Conservation (phyloP, 1,139 yeast genomes). For the Magnusiomyces tetraspermus region DNA sequence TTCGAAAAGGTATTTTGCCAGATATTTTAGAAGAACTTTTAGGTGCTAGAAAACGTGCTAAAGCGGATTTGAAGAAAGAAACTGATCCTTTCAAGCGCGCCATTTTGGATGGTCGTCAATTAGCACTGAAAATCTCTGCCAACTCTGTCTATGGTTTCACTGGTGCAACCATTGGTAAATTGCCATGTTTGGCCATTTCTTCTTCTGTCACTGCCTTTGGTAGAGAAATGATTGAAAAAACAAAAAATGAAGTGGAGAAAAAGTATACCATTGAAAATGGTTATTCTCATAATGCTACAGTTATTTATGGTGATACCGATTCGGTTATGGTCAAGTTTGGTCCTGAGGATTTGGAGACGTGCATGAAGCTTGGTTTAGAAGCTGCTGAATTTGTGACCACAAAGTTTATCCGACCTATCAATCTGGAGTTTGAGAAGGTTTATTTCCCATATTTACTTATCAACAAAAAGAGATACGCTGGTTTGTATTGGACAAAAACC, state of each 20-base stretch:
- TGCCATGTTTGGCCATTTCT: slow-evolving; percentile 94
- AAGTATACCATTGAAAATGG: slow-evolving; percentile 75
- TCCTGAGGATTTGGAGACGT: slow-evolving; percentile 62
- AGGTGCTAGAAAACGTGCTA: slow-evolving; percentile 88
- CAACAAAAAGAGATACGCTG: slow-evolving; percentile 95
- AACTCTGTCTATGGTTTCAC: slow-evolving; percentile 98
- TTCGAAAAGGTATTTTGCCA: slow-evolving; percentile 81
- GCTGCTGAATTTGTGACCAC: slow-evolving; percentile 85
- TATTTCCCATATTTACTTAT: slow-evolving; percentile 90
- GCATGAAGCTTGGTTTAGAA: slow-evolving; percentile 88
- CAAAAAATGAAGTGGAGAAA: slow-evolving; percentile 77
- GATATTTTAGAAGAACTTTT: slow-evolving; percentile 82
- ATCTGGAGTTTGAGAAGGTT: slow-evolving; percentile 92
- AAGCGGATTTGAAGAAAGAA: slow-evolving; percentile 79
- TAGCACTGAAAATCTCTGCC: slow-evolving; percentile 93
- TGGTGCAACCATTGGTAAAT: slow-evolving; percentile 95
- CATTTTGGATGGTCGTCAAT: slow-evolving; percentile 92
- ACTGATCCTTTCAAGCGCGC: slow-evolving; percentile 90
- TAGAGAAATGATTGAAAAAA: slow-evolving; percentile 89
- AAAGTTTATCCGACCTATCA: slow-evolving; percentile 74
- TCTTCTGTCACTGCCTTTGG: slow-evolving; percentile 95
- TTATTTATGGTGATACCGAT: slow-evolving; percentile 97
- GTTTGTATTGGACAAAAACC: slow-evolving; percentile 89
- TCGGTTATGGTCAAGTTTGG: slow-evolving; percentile 99
- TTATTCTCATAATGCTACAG: slow-evolving; percentile 70